Evolutionary conservation across 2,329 filamentous ascomycete species (phyloP), one percentile per base, ranked within the genome.

Genomic region (Claviceps paspali): DNA sequence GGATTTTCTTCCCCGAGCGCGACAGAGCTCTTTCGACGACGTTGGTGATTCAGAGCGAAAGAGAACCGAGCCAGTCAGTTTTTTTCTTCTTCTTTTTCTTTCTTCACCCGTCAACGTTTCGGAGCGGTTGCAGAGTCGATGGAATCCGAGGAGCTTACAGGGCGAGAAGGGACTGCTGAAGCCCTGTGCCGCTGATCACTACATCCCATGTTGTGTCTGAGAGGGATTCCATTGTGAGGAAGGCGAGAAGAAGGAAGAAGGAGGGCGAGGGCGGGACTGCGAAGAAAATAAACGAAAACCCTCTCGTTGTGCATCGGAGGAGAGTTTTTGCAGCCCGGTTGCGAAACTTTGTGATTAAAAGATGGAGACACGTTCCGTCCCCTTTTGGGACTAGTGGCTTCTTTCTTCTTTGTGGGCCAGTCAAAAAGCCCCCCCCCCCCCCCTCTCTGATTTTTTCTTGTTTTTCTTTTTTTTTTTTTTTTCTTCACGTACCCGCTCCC

Each of bases 11-110:
- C 54, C 78, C 79, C 44, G 86, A 93, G 53, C 87, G 80, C 48
- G 88, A 96, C 50, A 96, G 71, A 51, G 88, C 82, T 70, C 88
- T 96, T 70, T 55, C n/a, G n/a, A n/a, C n/a, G n/a, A n/a, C n/a
- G n/a, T n/a, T n/a, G n/a, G n/a, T n/a, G n/a, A n/a, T n/a, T n/a
- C n/a, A n/a, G n/a, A n/a, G n/a, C n/a, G n/a, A n/a, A n/a, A n/a
- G n/a, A n/a, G n/a, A n/a, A n/a, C n/a, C n/a, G n/a, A n/a, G n/a
- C n/a, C 43, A 41, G 41, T 49, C 47, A 49, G 45, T 32, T 21
- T 26, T 31, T 14, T 18, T 18, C 18, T 29, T 8, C 18, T 30
- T 19, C 19, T 27, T 27, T 27, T 27, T 27, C 7, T 14, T 9
- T 9, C 4, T 35, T 18, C 29, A 31, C 14, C 35, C 28, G 15